Evolutionary conservation across 140 eudicot species (phyloP), one percentile per base, ranked within the genome.

Genomic region (Erigeron philadelphicus): DNA sequence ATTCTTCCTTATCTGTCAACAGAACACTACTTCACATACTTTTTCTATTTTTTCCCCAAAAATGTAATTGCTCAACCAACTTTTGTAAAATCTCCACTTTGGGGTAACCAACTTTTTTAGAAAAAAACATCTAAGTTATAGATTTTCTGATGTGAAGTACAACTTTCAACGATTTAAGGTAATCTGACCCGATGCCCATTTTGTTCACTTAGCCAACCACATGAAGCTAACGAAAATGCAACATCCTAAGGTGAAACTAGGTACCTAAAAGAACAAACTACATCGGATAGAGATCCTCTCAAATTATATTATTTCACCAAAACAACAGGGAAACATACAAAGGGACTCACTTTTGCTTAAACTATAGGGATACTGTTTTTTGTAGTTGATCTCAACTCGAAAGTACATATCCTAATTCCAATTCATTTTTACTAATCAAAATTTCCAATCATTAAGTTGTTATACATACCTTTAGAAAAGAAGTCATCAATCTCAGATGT

Each of bases 401-500:
- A 31, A 31, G 38, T 31, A 21, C 25, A 21, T 21, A 31, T 31
- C 43, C 19, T 21, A n/a, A 59, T 25, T 10, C 21, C 62, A 41
- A 52, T 23, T 21, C 25, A 68, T 41, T 49, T 21, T 21, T 0
- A 21, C 1, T 10, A 41, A 60, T 17, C 43, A 19, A 66, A 56
- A 58, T 35, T 31, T 23, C 47, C 53, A 47, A 31, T 9, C 47
- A 31, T 44, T 70, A 68, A 47, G 54, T 60, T 38, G 55, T 12
- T 68, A 68, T 81, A 94, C 99, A 68, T 82, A 94, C 99, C 90
- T 87, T 94, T 15, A 94, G 76, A 67, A 94, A 94, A 56, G 81
- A 72, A 9, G 84, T 67, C 90, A 84, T 85, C 52, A 79, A 82
- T 7, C 80, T 85, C 63, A 94, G 85, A 70, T 94, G 99, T 61